A percentile compares a stretch with the other conserved stretches of the same genome.
Conservation (phyloP, 768 basidiomycete genomes). For the Clitopilus passeckerianus region DNA sequence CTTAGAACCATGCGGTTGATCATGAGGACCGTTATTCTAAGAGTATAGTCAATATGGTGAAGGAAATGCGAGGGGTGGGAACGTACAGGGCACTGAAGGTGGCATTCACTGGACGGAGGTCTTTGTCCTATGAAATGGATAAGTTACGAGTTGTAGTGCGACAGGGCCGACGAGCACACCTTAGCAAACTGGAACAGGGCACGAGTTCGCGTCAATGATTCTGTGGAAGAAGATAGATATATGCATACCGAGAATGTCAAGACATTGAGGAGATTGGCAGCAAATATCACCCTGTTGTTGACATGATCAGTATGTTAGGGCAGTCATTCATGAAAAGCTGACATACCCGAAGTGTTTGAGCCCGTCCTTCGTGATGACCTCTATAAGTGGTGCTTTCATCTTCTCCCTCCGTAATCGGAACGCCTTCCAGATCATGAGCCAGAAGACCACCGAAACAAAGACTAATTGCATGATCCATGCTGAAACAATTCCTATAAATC, state of each 20-base stretch:
- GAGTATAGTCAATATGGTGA: slow-evolving; percentile 1
- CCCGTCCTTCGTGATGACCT: slow-evolving; percentile 10
- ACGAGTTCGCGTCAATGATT: background rate
- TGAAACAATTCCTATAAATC: slow-evolving; percentile 2
- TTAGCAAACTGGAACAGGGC: slow-evolving; percentile 3
- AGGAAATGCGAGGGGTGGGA: background rate
- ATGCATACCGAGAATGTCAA: slow-evolving; percentile 8
- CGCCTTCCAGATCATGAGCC: slow-evolving; percentile 13
- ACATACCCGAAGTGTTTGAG: slow-evolving; percentile 10
- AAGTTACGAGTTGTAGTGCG: background rate
- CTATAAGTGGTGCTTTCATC: slow-evolving; percentile 8
- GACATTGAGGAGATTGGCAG: slow-evolving; percentile 10
- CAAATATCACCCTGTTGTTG: slow-evolving; percentile 6
- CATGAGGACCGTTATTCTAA: slow-evolving; percentile 2
- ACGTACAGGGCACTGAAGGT: slow-evolving; percentile 10
- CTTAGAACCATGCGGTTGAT: slow-evolving; percentile 10
- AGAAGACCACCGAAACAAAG: slow-evolving; percentile 11
- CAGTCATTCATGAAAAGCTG: background rate
- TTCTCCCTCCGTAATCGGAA: slow-evolving; percentile 2
- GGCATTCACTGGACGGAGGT: slow-evolving; percentile 5
- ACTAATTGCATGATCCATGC: slow-evolving; percentile 12
- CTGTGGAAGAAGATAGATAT: background rate
- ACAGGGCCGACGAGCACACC: background rate
- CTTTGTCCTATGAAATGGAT: background rate
- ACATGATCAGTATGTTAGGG: background rate